Conservation (phyloP, 768 basidiomycete species). For the Boletus pseudopeckii region DNA sequence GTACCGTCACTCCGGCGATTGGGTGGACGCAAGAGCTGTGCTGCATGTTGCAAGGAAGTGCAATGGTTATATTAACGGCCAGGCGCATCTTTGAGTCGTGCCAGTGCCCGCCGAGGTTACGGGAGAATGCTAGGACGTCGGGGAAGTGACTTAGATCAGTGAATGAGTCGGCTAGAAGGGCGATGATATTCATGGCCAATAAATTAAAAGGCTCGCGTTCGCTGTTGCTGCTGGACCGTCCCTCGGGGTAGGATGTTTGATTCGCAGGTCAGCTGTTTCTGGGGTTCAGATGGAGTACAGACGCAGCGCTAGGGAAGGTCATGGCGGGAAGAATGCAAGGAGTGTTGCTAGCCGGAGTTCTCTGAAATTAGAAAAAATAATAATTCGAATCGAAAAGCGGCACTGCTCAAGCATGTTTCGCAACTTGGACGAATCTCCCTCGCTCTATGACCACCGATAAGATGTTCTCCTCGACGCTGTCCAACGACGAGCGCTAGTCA, state of each 20-base stretch:
- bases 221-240: slow-evolving; percentile 1
- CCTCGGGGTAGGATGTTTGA: slow-evolving; percentile 1
- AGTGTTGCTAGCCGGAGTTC: slow-evolving; percentile 28
- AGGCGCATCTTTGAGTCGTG: slow-evolving; percentile 7
- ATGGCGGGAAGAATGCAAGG: slow-evolving; percentile 29
- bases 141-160: slow-evolving; percentile 1
- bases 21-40: slow-evolving; percentile 18
- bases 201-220: not conserved
- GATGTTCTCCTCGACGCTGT: not conserved
- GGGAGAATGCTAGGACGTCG: not conserved
- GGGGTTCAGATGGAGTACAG: slow-evolving; percentile 7
- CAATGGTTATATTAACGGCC: slow-evolving; percentile 24
- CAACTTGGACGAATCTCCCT: slow-evolving; percentile 6
- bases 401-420: slow-evolving; percentile 6
- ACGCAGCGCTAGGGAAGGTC: slow-evolving; percentile 10
- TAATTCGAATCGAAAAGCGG: slow-evolving; percentile 30
- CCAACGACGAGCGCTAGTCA: not conserved
- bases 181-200: slow-evolving; percentile 5
- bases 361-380: slow-evolving; percentile 30
- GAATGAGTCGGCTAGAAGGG: slow-evolving; percentile 2
- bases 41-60: slow-evolving; percentile 12
- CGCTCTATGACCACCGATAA: not conserved
- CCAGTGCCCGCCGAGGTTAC: not conserved
- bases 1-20: slow-evolving; percentile 20
- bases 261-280: slow-evolving; percentile 1